Conservation (phyloP, 306 rosid genomes). For the Acacia confusa region DNA sequence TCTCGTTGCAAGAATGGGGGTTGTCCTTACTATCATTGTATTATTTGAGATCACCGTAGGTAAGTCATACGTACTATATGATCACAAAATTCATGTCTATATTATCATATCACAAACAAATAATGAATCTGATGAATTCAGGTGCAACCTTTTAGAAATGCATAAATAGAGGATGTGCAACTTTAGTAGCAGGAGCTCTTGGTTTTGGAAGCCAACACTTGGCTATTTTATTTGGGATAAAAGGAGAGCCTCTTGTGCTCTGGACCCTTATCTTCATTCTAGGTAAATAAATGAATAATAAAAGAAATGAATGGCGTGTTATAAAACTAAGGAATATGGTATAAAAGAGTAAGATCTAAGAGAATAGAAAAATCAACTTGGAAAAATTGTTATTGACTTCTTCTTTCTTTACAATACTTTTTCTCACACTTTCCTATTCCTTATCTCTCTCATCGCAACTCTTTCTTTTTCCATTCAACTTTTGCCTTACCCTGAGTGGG, state of each 20-base stretch:
- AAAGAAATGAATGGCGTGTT: background rate
- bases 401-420: no score
- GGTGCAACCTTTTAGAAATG: conserved; percentile 84
- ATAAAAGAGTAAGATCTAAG: no score
- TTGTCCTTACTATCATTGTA: conserved; percentile 81
- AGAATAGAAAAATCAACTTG: no score
- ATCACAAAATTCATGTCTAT: background rate
- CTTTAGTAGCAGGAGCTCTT: conserved; percentile 73
- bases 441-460: no score
- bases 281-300: conserved; percentile 36
- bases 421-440: no score
- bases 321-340: no score
- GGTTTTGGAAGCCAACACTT: conserved; percentile 80
- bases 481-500: no score
- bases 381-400: no score
- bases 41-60: conserved; percentile 87
- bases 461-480: no score
- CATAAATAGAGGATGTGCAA: conserved; percentile 80
- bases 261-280: conserved; percentile 75
- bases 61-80: background rate
- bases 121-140: conserved; percentile 20
- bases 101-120: background rate
- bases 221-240: conserved; percentile 59
- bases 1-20: conserved; percentile 91
- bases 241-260: conserved; percentile 66